phyloP scores from a whole-genome alignment of 2,329 filamentous ascomycete genomes.

The Falciphora oryzae region DNA sequence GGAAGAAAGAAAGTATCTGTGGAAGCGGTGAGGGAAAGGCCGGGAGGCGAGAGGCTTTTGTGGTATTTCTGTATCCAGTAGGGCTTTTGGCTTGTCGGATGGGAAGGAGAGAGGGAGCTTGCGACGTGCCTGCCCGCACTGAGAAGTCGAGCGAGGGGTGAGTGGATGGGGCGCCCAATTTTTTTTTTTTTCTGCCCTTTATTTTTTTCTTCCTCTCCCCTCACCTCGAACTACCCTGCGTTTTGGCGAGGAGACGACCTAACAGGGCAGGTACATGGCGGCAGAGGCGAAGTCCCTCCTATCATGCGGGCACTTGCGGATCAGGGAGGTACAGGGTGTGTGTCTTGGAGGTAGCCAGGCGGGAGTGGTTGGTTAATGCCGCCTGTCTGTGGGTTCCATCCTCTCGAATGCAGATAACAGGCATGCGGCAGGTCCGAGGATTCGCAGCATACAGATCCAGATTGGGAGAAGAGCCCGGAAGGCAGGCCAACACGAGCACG shows the following conservation, averaged over 20 bases:
- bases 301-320: background rate
- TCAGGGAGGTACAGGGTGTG: background rate
- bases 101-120: background rate
- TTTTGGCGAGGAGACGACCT: background rate
- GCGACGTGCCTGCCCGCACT: background rate
- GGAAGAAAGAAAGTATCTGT: background rate
- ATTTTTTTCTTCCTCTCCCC: background rate
- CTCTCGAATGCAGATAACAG: background rate
- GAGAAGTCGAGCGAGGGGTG: background rate
- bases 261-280: background rate
- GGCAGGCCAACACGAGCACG: background rate
- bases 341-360: background rate
- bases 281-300: background rate
- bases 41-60: background rate
- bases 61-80: constrained; percentile 1
- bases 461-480: background rate
- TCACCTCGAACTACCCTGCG: background rate
- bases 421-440: background rate
- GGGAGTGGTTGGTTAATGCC: background rate
- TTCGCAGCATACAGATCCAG: background rate
- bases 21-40: constrained; percentile 1
- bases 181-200: background rate
- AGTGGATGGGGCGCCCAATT: background rate
- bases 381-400: background rate
- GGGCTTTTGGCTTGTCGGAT: background rate